Evolutionary conservation across 2,329 filamentous ascomycete species (phyloP), one percentile per base, ranked within the genome.

Genomic region (Ramularia collo-cygni): DNA sequence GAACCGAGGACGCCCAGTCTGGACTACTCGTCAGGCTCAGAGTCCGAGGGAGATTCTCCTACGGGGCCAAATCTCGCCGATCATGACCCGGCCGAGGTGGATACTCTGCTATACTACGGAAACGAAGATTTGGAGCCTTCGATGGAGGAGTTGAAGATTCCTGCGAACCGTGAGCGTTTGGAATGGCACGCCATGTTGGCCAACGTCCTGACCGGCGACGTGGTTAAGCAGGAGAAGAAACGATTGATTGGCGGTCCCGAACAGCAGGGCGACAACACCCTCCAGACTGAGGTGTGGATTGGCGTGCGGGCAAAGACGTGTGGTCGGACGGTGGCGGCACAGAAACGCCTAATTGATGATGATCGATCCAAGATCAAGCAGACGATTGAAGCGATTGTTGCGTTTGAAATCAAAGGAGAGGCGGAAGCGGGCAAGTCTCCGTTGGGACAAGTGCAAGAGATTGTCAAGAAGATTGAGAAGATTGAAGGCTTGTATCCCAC

Each of bases 111-210:
- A 60, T 95, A 95, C 56, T 89, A 94, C 58, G 85, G 86, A 42
- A 88, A 90, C 56, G 87, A 95, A 55, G 83, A 92, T 51, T 77
- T 87, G 50, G 85, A 92, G 55, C 89, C 89, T 1, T 92, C 86
- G 3, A 74, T 86, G 16, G 92, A 96, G 56, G 92, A 98, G 61
- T 65, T 96, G 37, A 83, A 85, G 62, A 85, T 95, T 54, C 85
- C 88, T 1, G 79, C 81, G 48, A 95, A 89, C 58, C 76, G 89
- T 46, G 92, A 96, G 64, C 75, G 90, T 31, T 71, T 98, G 16
- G 92, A 98, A 65, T 98, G 92, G 92, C 89, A 98, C 65, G 87
- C 87, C 3, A 98, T 98, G 92, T 69, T 98, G 41, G 86, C 90
- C 44, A 93, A 90, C 10, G 92, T 98, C 3, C 69, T 98, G 51